Evolutionary conservation across 495 filamentous ascomycete genomes (phyloP), one percentile per base, ranked within the genome.

Genomic region (Penicillium verhagenii): DNA sequence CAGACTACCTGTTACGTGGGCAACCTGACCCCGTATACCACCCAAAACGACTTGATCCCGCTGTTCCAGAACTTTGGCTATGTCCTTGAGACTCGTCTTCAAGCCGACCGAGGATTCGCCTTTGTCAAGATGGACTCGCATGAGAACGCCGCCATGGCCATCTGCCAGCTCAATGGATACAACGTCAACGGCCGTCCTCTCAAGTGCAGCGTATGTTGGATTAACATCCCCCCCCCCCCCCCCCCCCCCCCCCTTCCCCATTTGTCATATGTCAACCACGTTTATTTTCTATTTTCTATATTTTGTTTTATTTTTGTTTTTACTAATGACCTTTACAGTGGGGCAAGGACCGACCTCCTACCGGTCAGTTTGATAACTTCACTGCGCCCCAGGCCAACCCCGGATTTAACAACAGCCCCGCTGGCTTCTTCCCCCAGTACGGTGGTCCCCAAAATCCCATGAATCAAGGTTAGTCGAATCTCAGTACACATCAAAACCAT

Each of bases 111-210:
- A 50, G 94, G 94, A 11, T 99, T 99, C 73, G 91, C 94, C 0
- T 99, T 99, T 66, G 88, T 99, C 72, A 99, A 99, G 82, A 97
- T 99, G 93, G 94, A 97, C 63, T 89, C 86, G 4, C 94, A 99
- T 58, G 94, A 99, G 70, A 96, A 97, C 73, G 94, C 94, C 8
- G 92, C 94, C 14, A 96, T 94, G 89, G 91, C 94, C 16, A 99
- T 99, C 65, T 99, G 94, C 72, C 93, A 97, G 63, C 76, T 99
- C 53, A 97, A 89, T 63, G 91, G 92, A 8, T 97, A 96, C 72
- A 94, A 96, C 65, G 94, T 99, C 61, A 96, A 99, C 64, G 94
- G 94, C 24, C 89, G 94, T 63, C 95, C 94, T 47, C 71, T 99
- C 63, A 99, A 99, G 80, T 99, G 94, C 82, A 97, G 93, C 72